Evolutionary conservation across 345 rosid genomes (phyloP).

Genomic region (Xanthoceras sorbifolium): DNA sequence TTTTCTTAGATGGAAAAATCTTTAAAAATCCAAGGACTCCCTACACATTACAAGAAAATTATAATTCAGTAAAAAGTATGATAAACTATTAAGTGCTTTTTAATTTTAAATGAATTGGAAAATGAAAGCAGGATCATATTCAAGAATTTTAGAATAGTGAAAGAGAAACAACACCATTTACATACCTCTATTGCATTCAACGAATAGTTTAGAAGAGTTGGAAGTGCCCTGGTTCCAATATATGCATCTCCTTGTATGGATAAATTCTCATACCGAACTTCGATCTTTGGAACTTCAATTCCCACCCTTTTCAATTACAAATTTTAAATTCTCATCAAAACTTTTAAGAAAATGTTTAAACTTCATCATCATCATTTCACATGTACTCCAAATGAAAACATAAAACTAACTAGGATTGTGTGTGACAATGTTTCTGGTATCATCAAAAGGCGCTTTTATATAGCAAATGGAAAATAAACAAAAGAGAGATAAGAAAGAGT

Average conservation of each 20-base stretch:
- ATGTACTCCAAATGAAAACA: not conserved
- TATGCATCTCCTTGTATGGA: slow-evolving; percentile 58
- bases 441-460: too few species aligned
- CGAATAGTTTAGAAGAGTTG: slow-evolving; percentile 45
- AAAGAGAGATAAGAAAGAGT: not conserved
- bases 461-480: not conserved
- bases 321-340: not conserved
- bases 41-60: slow-evolving; percentile 27
- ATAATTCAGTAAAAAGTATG: not conserved
- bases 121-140: not conserved
- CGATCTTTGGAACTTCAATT: slow-evolving; percentile 52
- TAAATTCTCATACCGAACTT: slow-evolving; percentile 48
- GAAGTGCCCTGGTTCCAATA: slow-evolving; percentile 58
- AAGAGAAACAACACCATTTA: too few species aligned
- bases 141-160: not conserved
- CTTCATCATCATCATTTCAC: too few species aligned
- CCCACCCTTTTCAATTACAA: slow-evolving; percentile 42
- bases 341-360: not conserved
- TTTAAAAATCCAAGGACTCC: slow-evolving; percentile 40
- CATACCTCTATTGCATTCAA: slow-evolving; percentile 49
- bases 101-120: not conserved
- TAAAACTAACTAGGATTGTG: too few species aligned
- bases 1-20: slow-evolving; percentile 51
- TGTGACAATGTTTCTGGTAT: too few species aligned
- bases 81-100: not conserved